Conservation (phyloP, 805 yeast species). For the Candida ponderosae region DNA sequence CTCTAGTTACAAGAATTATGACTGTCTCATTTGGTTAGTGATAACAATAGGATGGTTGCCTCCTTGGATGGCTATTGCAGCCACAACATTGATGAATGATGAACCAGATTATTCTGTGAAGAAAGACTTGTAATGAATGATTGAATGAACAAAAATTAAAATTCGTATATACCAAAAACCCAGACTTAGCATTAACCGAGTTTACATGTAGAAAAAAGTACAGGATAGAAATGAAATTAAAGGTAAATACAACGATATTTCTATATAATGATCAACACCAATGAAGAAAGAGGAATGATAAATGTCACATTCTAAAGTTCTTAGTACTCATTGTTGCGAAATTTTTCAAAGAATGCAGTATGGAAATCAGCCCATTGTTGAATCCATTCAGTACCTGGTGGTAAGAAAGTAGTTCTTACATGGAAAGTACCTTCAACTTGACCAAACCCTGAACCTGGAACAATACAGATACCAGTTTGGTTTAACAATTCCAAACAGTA, state of each 20-base stretch:
- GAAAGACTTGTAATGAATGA: background rate
- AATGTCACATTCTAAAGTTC: background rate
- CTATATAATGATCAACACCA: background rate
- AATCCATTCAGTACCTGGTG: slow-evolving; percentile 92
- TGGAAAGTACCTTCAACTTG: slow-evolving; percentile 87
- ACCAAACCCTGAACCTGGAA: slow-evolving; percentile 97
- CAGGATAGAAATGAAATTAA: background rate
- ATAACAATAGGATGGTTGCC: slow-evolving; percentile 76
- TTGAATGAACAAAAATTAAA: too few species aligned
- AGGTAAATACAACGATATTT: background rate
- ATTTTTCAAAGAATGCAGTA: slow-evolving; percentile 54
- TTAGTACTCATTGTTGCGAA: slow-evolving; percentile 22
- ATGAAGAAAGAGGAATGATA: slow-evolving; percentile 4
- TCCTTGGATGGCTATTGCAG: slow-evolving; percentile 49
- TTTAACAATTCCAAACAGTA: slow-evolving; percentile 83
- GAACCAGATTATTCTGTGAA: background rate
- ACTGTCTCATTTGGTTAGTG: slow-evolving; percentile 83
- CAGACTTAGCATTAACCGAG: too few species aligned
- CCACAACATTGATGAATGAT: slow-evolving; percentile 14
- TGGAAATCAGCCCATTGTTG: slow-evolving; percentile 76
- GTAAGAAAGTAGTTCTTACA: slow-evolving; percentile 91
- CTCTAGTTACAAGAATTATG: slow-evolving; percentile 58
- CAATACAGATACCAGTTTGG: slow-evolving; percentile 90
- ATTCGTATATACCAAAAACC: too few species aligned
- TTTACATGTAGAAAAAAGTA: too few species aligned